Evolutionary conservation across 2,329 filamentous ascomycete species (phyloP), one percentile per base, ranked within the genome.

Genomic region (Xylariaceae sp.): DNA sequence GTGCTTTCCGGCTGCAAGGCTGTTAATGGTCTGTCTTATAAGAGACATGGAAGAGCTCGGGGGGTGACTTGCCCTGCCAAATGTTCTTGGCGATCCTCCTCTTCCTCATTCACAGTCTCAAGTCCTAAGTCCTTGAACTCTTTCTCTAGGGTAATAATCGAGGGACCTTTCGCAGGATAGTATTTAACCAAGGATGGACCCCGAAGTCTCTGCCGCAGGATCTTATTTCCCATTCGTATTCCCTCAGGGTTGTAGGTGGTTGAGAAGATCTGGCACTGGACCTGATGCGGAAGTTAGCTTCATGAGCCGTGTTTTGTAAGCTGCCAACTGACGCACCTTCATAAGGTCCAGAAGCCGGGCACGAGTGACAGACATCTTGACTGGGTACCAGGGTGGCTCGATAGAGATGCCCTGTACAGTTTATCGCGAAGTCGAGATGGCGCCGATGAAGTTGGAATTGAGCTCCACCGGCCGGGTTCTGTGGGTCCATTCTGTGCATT

Each of bases 241-340:
- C 86, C 80, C 57, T 90, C 82, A 30, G 94, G 94, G 76, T 99
- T 99, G 80, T 87, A 97, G 56, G 88, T 92, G 54, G 89, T 90
- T 70, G 87, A 88, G 80, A 97, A 99, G 78, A 97, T 85, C 73
- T 87, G 85, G 82, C 91, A 96, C 88, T 92, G 92, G 71, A 84
- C 83, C 92, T 97, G 68, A 7, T 15, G 23, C 13, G 6, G 3
- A 51, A 18, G 48, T 67, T 17, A 65, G 63, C 56, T 11, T 44
- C 62, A 47, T 64, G 61, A 8, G 44, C 34, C 30, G 23, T 10
- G 15, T 39, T 44, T 13, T 3, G 49, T 3, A 30, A 34, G 18
- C 11, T 39, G 4, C 17, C 10, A 11, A 1, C 39, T 50, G 0
- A 2, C 67, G 51, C 75, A 90, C 92, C 87, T 91, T 92, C 80